Evolutionary conservation across 306 rosid genomes (phyloP), one percentile per base, ranked within the genome.

Genomic region (Fagus crenata): DNA sequence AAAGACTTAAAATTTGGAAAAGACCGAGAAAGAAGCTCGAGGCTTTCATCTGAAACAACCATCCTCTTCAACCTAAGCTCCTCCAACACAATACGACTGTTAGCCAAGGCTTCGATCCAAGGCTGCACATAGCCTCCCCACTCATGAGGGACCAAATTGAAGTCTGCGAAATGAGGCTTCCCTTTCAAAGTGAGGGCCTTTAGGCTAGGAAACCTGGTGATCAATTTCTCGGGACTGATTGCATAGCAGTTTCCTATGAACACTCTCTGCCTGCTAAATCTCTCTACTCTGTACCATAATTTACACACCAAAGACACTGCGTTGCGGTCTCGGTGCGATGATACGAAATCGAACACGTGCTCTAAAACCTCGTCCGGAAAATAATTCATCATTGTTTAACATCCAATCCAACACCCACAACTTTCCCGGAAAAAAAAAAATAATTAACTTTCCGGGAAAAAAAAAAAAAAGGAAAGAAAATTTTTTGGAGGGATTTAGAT

Each of bases 111-210:
- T 74, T 90, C 90, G 86, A 95, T 88, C 99, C 99, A 95, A 14
- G 97, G 97, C 61, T 71, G 28, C 64, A 90, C 80, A 70, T 72
- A 88, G 49, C 96, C 97, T 8, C 99, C 97, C 97, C 99, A 95
- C 7, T 79, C 96, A 54, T 82, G 63, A 31, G 97, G 98, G 28
- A 95, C 97, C 92, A 92, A 76, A 87, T 89, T 92, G 85, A 95
- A 95, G 86, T 95, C 98, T 0, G 97, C 97, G 72, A 95, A 95
- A 89, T 90, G 99, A 75, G 99, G 99, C 53, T 90, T 95, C 9
- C 99, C 99, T 67, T 95, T 95, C 79, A 95, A 77, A 81, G 96
- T 90, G 8, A 95, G 75, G 31, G 97, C 85, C 67, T 84, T 92
- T 0, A 95, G 68, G 39, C 80, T 85, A 1, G 92, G 97, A 73